phyloP scores from a whole-genome alignment of 768 basidiomycete species.

The Lepiota brunneoincarnata region DNA sequence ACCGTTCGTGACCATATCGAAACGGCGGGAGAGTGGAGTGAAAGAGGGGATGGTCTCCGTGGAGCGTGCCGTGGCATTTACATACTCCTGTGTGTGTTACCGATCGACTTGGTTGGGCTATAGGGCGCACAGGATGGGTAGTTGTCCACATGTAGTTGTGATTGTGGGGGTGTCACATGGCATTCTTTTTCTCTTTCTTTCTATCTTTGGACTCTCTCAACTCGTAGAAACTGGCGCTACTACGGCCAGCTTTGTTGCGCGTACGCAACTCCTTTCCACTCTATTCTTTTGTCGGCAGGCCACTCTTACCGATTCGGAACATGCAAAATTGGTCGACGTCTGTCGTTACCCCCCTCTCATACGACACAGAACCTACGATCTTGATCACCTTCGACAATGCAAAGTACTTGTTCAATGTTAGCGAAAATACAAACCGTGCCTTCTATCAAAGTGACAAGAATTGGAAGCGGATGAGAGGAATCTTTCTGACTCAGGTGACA shows the following conservation, averaged over 20 bases:
- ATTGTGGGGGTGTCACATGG: neutral
- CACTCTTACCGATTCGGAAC: neutral
- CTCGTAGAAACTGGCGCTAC: constrained; percentile 8
- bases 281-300: neutral
- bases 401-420: constrained; percentile 87
- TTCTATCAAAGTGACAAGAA: constrained; percentile 66
- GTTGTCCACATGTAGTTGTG: constrained; percentile 3
- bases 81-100: neutral
- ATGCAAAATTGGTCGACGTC: constrained; percentile 57
- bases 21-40: neutral
- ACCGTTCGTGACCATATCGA: constrained; percentile 13
- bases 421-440: constrained; percentile 76
- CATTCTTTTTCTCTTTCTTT: neutral
- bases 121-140: constrained; percentile 2
- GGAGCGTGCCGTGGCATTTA: neutral
- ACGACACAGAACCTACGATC: constrained; percentile 82
- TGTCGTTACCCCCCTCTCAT: constrained; percentile 54
- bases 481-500: constrained; percentile 72
- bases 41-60: neutral
- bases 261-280: neutral
- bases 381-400: constrained; percentile 72
- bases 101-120: no score
- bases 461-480: constrained; percentile 61
- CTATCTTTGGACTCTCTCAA: neutral
- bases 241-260: neutral